Percentiles rank a stretch among this genome's conserved stretches.
phyloP scores from a whole-genome alignment of 306 rosid species.

The Citrullus mucosospermus region DNA sequence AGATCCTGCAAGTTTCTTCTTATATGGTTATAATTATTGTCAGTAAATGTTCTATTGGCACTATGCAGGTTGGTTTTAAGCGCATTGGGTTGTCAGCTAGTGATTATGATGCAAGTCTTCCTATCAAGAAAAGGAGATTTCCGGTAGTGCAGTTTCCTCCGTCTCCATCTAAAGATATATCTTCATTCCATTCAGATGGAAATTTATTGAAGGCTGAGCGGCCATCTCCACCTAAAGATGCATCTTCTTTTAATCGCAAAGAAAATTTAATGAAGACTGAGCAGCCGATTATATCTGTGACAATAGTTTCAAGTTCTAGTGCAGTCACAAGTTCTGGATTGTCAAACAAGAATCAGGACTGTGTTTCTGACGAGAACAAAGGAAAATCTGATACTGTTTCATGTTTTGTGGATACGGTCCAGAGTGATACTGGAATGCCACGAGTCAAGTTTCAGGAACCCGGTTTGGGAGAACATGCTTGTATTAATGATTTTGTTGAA shows the following conservation, averaged over 20 bases:
- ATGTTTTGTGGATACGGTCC: conserved; percentile 17
- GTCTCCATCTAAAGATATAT: conserved; percentile 43
- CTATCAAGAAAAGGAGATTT: conserved; percentile 90
- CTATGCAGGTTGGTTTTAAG: conserved; percentile 78
- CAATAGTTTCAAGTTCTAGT: conserved; percentile 34
- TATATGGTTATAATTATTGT: conserved; percentile 1
- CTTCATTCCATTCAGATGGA: conserved; percentile 23
- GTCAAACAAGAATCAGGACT: conserved; percentile 25
- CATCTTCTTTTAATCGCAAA: conserved; percentile 18
- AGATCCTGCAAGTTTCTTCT: not conserved
- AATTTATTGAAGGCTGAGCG: conserved; percentile 10
- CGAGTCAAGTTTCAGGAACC: conserved; percentile 34
- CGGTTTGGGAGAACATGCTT: not conserved
- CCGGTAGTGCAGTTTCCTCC: conserved; percentile 42
- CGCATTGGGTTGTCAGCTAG: conserved; percentile 46
- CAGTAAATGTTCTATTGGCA: conserved; percentile 26
- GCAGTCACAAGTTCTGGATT: conserved; percentile 30
- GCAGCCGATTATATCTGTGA: conserved; percentile 34
- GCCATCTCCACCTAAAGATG: conserved; percentile 48
- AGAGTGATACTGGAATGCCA: conserved; percentile 13
- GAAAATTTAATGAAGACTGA: conserved; percentile 25
- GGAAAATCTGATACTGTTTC: conserved; percentile 28
- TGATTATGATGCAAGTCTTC: conserved; percentile 80
- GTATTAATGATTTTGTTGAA: conserved; percentile 24
- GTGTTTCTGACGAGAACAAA: conserved; percentile 29